These are phyloP conservation scores for Syncephalastrum sp. DNA, from an alignment of 371 early-diverging fungal species.

Conservation along the genomic window DNA sequence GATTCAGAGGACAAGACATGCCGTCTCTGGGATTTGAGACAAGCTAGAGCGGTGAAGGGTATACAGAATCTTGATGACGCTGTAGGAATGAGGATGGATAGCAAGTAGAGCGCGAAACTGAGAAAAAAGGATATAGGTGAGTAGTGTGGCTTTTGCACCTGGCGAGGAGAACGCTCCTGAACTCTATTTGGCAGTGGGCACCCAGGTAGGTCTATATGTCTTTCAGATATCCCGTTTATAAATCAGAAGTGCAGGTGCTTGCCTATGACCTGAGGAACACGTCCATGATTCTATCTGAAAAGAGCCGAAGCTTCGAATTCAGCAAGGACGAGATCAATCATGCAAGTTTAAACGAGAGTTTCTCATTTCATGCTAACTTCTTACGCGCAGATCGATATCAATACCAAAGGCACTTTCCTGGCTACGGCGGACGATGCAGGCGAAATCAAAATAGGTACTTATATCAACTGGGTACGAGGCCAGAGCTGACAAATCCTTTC, in stretches of 20 bases:
- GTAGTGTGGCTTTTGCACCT: slow-evolving; percentile 36
- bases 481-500: neutral
- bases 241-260: slow-evolving; percentile 19
- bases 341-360: slow-evolving; percentile 11
- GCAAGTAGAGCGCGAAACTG: neutral
- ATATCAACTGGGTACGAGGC: too few relatives aligned
- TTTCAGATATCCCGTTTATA: neutral
- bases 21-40: slow-evolving; percentile 41
- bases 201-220: slow-evolving; percentile 19
- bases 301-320: slow-evolving; percentile 27
- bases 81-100: slow-evolving; percentile 15
- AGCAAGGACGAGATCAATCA: slow-evolving; percentile 46
- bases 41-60: slow-evolving; percentile 26
- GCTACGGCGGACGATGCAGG: slow-evolving; percentile 48
- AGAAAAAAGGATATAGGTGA: slow-evolving; percentile 18
- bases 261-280: slow-evolving; percentile 39
- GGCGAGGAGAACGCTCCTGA: slow-evolving; percentile 13
- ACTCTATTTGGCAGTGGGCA: slow-evolving; percentile 38
- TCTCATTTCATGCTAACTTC: neutral
- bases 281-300: slow-evolving; percentile 23
- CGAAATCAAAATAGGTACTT: slow-evolving; percentile 34
- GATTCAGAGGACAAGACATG: slow-evolving; percentile 44
- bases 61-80: slow-evolving; percentile 29
- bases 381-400: slow-evolving; percentile 33
- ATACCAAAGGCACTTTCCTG: slow-evolving; percentile 36